Evolutionary conservation across 345 rosid species (phyloP).

Genomic region (Lumnitzera racemosa): DNA sequence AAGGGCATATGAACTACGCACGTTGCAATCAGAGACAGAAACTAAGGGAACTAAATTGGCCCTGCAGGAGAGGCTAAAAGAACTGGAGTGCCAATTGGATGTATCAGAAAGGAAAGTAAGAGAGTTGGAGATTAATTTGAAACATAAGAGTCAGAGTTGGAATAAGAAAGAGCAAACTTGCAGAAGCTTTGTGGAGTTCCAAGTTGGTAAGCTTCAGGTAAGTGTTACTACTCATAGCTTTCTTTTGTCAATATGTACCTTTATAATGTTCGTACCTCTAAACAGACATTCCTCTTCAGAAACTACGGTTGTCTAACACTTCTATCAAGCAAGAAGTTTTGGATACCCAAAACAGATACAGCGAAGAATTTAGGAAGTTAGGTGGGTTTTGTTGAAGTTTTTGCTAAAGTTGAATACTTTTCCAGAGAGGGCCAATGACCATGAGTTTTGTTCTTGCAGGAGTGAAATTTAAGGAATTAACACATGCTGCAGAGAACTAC

Average conservation of each 20-base stretch:
- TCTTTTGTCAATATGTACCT: constrained; percentile 2
- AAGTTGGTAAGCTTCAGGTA: constrained; percentile 56
- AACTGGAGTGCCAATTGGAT: constrained; percentile 6
- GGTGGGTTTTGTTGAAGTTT: constrained; percentile 29
- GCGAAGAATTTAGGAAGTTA: constrained; percentile 45
- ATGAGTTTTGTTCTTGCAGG: constrained; percentile 26
- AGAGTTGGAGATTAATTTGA: constrained; percentile 38
- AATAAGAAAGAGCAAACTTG: constrained; percentile 40
- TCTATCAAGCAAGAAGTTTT: constrained; percentile 63
- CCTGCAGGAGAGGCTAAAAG: constrained; percentile 5
- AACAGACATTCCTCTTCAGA: constrained; percentile 34
- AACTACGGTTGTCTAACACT: constrained; percentile 40
- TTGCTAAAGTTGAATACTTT: not conserved
- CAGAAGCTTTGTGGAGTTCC: constrained; percentile 30
- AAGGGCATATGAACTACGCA: constrained; percentile 34
- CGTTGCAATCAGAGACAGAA: constrained; percentile 51
- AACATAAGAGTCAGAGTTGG: constrained; percentile 38
- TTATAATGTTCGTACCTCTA: constrained; percentile 3
- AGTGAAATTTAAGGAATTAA: constrained; percentile 36
- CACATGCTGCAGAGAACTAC: constrained; percentile 62
- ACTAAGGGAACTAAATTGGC: constrained; percentile 32
- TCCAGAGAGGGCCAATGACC: not conserved
- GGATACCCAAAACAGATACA: constrained; percentile 33
- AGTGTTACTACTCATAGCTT: constrained; percentile 3
- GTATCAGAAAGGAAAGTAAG: constrained; percentile 24